Conservation (phyloP, 805 yeast genomes). For the Saccharomycopsis oosterbeekiorum region DNA sequence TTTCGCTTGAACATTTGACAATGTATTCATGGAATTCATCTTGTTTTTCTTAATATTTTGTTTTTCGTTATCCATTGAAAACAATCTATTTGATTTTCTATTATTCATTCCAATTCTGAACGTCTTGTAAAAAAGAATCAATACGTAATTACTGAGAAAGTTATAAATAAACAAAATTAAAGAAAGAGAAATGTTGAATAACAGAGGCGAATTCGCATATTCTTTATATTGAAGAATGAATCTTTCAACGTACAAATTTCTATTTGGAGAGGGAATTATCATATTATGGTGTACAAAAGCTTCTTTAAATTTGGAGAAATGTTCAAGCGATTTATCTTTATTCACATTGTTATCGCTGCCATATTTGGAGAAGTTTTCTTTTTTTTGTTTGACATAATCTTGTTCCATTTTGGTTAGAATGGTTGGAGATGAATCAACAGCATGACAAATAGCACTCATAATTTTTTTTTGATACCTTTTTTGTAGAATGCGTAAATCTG, state of each 20-base stretch:
- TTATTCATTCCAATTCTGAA: background rate
- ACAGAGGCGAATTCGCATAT: background rate
- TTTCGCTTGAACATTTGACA: too few relatives aligned
- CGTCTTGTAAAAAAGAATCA: slow-evolving; percentile 6
- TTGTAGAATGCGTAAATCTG: background rate
- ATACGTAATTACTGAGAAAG: slow-evolving; percentile 1
- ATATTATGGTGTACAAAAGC: background rate
- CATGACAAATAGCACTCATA: background rate
- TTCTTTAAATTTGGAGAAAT: background rate
- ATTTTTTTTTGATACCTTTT: background rate
- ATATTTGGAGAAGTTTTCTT: background rate
- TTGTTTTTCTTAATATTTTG: background rate
- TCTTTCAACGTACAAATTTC: slow-evolving; percentile 13
- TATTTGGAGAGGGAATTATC: background rate
- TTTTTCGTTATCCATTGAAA: background rate
- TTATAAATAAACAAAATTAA: slow-evolving; percentile 1
- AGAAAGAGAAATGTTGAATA: slow-evolving; percentile 8
- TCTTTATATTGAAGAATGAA: slow-evolving; percentile 12
- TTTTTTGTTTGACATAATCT: background rate
- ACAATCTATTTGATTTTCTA: background rate
- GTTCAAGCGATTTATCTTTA: background rate
- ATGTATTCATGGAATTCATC: background rate
- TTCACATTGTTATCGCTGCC: background rate
- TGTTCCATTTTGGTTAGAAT: background rate
- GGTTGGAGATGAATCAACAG: background rate